These are phyloP conservation scores for Backusella parvicylindrica DNA, from an alignment of 192 early-diverging fungal genomes.

Conservation along the genomic window DNA sequence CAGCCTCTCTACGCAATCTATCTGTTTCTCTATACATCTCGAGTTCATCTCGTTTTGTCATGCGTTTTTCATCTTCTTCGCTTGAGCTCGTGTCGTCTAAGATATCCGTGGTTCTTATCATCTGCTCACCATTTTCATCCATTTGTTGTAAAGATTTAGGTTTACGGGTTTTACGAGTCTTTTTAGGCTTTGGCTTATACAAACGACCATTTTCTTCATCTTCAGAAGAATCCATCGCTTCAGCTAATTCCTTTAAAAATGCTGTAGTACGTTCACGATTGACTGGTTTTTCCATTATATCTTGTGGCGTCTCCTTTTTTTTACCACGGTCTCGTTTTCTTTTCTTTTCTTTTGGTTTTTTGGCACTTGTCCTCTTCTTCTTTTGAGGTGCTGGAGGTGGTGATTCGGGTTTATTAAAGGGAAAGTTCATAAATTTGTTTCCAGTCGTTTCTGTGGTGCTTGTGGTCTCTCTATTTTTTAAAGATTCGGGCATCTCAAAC, in stretches of 20 bases:
- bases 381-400: not conserved
- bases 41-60: not conserved
- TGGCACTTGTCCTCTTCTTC: not conserved
- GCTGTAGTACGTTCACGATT: not conserved
- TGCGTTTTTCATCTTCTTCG: not conserved
- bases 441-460: not conserved
- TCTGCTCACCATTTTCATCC: constrained; percentile 3
- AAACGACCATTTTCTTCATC: not conserved
- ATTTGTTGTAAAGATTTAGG: not conserved
- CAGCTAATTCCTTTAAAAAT: not conserved
- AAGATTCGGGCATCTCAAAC: not conserved
- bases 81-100: not conserved
- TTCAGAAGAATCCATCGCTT: not conserved
- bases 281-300: not conserved
- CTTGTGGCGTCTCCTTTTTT: not conserved
- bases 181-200: not conserved
- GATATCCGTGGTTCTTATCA: not conserved
- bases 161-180: not conserved
- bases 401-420: not conserved
- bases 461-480: not conserved
- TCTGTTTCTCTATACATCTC: constrained; percentile 16
- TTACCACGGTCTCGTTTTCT: not conserved
- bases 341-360: not conserved
- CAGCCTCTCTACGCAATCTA: not conserved
- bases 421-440: constrained; percentile 6